phyloP scores from a whole-genome alignment of 176 grass and related monocot species.

The Musa troglodytarum region DNA sequence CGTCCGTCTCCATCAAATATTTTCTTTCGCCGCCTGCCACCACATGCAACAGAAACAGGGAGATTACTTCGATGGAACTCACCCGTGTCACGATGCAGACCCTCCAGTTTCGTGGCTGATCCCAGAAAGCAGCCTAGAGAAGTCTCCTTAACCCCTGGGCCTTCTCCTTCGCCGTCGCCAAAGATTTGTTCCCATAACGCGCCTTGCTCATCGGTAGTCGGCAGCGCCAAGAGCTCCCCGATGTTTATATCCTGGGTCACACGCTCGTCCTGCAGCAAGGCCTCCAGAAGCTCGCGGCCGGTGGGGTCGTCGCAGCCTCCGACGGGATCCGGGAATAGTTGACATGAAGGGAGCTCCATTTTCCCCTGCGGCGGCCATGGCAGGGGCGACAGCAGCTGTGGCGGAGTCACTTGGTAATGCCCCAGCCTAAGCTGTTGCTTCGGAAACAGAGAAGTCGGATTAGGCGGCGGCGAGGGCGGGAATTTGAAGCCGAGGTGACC shows the following conservation, averaged over 20 bases:
- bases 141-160: slow-evolving; percentile 17
- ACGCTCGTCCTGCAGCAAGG: slow-evolving; percentile 46
- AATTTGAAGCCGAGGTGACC: slow-evolving; percentile 23
- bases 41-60: not conserved
- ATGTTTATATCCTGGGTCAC: slow-evolving; percentile 28
- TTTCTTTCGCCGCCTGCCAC: too few relatives aligned
- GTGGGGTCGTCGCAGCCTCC: not conserved
- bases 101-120: not conserved
- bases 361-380: slow-evolving; percentile 1
- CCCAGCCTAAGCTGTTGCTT: slow-evolving; percentile 16
- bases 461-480: slow-evolving; percentile 35
- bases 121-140: slow-evolving; percentile 16
- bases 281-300: slow-evolving; percentile 17
- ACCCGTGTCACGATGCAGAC: not conserved
- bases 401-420: slow-evolving; percentile 10
- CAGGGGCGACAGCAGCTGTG: slow-evolving; percentile 7
- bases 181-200: not conserved
- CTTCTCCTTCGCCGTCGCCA: not conserved
- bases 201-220: not conserved
- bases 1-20: not conserved
- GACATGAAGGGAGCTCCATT: slow-evolving; percentile 68
- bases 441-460: not conserved
- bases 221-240: not conserved
- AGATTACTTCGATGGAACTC: not conserved
- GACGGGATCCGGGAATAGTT: slow-evolving; percentile 28